Conservation (phyloP, 306 rosid species). For the Citrullus amarus region DNA sequence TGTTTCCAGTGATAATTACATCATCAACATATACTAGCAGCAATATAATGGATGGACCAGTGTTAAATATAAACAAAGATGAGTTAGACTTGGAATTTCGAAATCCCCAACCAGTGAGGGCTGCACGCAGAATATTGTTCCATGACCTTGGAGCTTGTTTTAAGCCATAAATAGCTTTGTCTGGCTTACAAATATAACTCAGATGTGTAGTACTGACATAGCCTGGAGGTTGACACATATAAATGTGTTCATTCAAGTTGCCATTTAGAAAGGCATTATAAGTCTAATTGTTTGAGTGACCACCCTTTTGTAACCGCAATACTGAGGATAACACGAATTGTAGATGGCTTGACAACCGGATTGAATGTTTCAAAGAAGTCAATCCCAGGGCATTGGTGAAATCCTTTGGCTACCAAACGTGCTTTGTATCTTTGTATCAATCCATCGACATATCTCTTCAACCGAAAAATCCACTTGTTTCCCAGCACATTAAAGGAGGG, state of each 20-base stretch:
- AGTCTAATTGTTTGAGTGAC: background rate
- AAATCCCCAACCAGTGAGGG: too few relatives aligned
- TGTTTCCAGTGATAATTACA: background rate
- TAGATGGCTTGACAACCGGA: background rate
- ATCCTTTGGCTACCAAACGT: background rate
- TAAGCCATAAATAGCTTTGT: background rate
- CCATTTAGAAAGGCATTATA: too few relatives aligned
- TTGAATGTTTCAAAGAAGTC: background rate
- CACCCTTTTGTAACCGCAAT: background rate
- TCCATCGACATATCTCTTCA: too few relatives aligned
- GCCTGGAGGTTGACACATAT: background rate
- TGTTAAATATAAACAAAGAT: too few relatives aligned
- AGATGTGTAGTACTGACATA: fast-evolving
- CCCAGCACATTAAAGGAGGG: background rate
- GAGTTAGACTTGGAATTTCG: background rate
- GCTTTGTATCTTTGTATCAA: too few relatives aligned
- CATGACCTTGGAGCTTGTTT: background rate
- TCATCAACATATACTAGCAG: background rate
- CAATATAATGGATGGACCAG: background rate
- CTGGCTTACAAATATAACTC: background rate
- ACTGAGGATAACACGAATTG: background rate
- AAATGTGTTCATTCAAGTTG: too few relatives aligned
- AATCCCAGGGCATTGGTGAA: background rate
- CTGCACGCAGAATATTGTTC: background rate
- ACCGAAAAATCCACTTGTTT: background rate